Percentiles rank a stretch among this genome's conserved stretches.
These are phyloP conservation scores for Sequoiadendron giganteum DNA, from an alignment of 75 land plant species.

Conservation along the genomic window DNA sequence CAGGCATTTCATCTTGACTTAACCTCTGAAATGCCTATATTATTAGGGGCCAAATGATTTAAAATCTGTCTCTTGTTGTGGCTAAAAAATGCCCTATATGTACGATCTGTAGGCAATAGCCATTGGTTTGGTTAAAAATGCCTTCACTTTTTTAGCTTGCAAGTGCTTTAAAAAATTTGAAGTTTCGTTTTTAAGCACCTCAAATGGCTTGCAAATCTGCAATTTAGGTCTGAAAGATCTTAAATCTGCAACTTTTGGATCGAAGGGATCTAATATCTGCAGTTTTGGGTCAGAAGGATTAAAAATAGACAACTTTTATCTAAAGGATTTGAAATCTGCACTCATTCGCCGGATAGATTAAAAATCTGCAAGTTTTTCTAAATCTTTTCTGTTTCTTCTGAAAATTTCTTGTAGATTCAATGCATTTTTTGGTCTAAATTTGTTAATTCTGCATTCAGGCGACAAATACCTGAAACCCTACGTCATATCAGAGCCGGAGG, in stretches of 20 bases:
- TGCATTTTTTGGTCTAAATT: neutral
- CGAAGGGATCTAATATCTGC: no score
- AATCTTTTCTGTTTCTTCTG: no score
- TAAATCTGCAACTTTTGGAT: no score
- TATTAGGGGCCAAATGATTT: neutral
- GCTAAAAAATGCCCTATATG: neutral
- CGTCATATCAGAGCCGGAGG: constrained; percentile 63
- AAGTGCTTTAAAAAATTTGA: neutral
- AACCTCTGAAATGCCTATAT: neutral
- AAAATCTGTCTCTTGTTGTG: neutral
- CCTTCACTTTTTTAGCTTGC: no score
- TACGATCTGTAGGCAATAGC: neutral
- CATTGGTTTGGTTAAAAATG: no score
- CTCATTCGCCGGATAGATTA: no score
- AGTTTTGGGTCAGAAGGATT: no score
- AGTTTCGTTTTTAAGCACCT: neutral
- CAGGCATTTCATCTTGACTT: neutral
- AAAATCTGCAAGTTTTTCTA: no score
- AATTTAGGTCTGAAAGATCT: no score
- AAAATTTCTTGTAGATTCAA: no score
- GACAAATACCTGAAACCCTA: constrained; percentile 62
- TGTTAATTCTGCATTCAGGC: constrained; percentile 27
- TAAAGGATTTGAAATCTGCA: no score
- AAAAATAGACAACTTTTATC: no score
- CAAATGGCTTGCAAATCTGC: neutral